Conservation (phyloP, 805 yeast species). For the Starmerella scarabaei region DNA sequence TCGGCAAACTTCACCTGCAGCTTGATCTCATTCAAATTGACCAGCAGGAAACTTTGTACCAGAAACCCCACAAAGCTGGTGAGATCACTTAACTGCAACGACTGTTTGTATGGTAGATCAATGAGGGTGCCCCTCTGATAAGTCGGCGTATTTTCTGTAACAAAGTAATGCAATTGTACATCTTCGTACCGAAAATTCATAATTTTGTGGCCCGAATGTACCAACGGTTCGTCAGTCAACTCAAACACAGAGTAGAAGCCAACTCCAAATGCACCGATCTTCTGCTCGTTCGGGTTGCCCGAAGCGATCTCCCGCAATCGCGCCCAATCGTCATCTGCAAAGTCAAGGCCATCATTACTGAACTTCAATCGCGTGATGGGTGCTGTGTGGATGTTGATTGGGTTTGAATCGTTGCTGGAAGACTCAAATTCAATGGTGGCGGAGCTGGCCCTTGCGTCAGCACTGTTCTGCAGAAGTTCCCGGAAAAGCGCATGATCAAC, state of each 20-base stretch:
- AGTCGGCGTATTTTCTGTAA: constrained; percentile 17
- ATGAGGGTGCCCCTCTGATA: constrained; percentile 27
- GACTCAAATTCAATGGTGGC: constrained; percentile 26
- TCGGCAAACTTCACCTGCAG: constrained; percentile 25
- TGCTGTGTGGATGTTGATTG: constrained; percentile 21
- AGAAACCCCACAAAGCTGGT: constrained; percentile 28
- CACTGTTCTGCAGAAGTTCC: constrained; percentile 32
- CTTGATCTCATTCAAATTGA: constrained; percentile 22
- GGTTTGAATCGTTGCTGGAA: constrained; percentile 9
- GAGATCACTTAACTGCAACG: constrained; percentile 26
- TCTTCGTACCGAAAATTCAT: constrained; percentile 30
- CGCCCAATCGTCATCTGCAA: constrained; percentile 30
- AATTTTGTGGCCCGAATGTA: constrained; percentile 34
- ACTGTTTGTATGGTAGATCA: constrained; percentile 28
- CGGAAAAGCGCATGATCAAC: constrained; percentile 32
- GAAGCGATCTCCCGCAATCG: constrained; percentile 31
- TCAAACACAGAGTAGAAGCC: constrained; percentile 63
- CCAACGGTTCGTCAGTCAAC: constrained; percentile 66
- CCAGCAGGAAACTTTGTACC: constrained; percentile 29
- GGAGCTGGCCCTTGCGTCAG: constrained; percentile 29
- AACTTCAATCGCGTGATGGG: constrained; percentile 22
- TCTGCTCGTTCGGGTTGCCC: constrained; percentile 33
- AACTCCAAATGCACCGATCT: constrained; percentile 34
- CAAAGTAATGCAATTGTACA: constrained; percentile 29
- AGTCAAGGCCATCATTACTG: constrained; percentile 27